These are phyloP conservation scores for Fusarium nelsonii DNA, from an alignment of 2,329 filamentous ascomycete genomes.

Conservation along the genomic window DNA sequence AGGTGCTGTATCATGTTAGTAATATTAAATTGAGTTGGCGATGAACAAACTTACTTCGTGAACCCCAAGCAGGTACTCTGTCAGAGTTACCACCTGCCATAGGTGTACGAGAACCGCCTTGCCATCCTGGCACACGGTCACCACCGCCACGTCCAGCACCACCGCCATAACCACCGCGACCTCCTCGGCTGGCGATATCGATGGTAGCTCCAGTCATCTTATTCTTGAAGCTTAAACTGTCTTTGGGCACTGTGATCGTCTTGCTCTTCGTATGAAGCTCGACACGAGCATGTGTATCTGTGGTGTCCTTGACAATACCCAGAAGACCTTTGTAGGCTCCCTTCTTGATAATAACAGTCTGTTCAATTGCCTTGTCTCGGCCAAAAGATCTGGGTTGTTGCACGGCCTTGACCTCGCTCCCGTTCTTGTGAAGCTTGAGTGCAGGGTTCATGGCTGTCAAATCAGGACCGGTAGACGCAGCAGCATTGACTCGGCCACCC, in stretches of 20 bases:
- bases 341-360: conserved; percentile 89
- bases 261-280: conserved; percentile 97
- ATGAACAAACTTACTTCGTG: conserved; percentile 69
- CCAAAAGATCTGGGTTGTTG: conserved; percentile 82
- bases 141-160: conserved; percentile 61
- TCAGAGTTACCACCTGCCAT: conserved; percentile 70
- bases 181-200: conserved; percentile 70
- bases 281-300: conserved; percentile 85
- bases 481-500: conserved; percentile 79
- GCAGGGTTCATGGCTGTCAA: conserved; percentile 93
- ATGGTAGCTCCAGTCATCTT: conserved; percentile 82
- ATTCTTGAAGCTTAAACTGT: conserved; percentile 87
- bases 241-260: conserved; percentile 85
- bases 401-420: conserved; percentile 59
- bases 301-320: conserved; percentile 95
- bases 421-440: conserved; percentile 76
- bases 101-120: conserved; percentile 76
- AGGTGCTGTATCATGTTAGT: conserved; percentile 60
- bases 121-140: conserved; percentile 67
- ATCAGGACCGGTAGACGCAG: conserved; percentile 73
- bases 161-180: conserved; percentile 59
- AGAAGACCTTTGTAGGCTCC: conserved; percentile 93
- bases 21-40: neutral
- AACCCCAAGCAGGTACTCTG: conserved; percentile 82
- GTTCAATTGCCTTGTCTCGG: conserved; percentile 86